phyloP scores from a whole-genome alignment of 2,329 filamentous ascomycete genomes.

The Tolypocladium cylindrosporum region DNA sequence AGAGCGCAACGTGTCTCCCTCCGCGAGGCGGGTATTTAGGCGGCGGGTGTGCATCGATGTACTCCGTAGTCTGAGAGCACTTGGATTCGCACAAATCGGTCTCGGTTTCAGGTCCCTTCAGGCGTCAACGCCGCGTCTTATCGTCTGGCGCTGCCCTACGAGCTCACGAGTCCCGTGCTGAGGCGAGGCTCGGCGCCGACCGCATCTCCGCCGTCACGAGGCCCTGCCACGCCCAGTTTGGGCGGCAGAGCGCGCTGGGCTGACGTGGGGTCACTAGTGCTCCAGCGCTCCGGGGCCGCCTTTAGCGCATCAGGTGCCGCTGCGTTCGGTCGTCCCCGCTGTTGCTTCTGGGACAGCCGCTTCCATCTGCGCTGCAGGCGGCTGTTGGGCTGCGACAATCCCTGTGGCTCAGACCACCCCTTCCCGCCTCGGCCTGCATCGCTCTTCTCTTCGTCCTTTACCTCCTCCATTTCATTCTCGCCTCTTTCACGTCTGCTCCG shows the following conservation, averaged over 20 bases:
- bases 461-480: not conserved
- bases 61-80: not conserved
- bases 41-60: not conserved
- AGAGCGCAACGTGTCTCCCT: not conserved
- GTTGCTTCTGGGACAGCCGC: not conserved
- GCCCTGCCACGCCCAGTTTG: not conserved
- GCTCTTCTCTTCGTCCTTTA: not conserved
- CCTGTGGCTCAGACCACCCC: not conserved
- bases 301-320: slow-evolving; percentile 2
- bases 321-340: not conserved
- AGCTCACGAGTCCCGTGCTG: not conserved
- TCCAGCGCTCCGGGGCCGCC: not conserved
- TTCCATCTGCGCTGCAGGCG: not conserved
- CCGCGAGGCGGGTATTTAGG: not conserved
- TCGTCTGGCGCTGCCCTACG: not conserved
- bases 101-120: not conserved
- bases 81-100: not conserved
- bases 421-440: not conserved
- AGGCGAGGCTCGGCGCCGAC: not conserved
- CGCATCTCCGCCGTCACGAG: not conserved
- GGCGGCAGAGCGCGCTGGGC: not conserved
- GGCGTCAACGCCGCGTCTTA: not conserved
- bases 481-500: not conserved
- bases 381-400: not conserved
- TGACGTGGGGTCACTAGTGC: not conserved